Percentiles rank a stretch among this genome's conserved stretches.
These are phyloP conservation scores for Allomyces macrogynus DNA, from an alignment of 192 early-diverging fungal genomes.

Conservation along the genomic window DNA sequence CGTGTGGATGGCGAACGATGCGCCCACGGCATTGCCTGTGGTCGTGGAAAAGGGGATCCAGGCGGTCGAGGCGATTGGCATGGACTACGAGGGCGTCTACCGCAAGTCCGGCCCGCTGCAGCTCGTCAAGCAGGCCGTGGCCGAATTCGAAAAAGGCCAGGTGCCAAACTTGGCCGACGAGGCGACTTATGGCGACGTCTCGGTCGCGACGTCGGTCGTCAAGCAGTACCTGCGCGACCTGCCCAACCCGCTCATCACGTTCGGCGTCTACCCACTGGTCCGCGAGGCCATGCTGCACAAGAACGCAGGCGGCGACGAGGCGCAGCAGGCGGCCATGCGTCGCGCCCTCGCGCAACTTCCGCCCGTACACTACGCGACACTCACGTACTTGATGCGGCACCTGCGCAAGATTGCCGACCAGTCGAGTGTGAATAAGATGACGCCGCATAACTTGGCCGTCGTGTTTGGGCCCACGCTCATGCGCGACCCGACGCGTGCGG, in stretches of 20 bases:
- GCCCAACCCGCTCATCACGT: conserved; percentile 51
- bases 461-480: conserved; percentile 83
- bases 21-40: conserved; percentile 28
- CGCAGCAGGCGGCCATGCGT: conserved; percentile 20
- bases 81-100: conserved; percentile 57
- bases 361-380: conserved; percentile 33
- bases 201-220: conserved; percentile 51
- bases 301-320: background rate
- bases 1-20: conserved; percentile 32
- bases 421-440: conserved; percentile 64
- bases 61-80: conserved; percentile 46
- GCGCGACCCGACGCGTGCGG: conserved; percentile 33
- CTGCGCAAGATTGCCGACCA: conserved; percentile 37
- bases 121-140: conserved; percentile 41
- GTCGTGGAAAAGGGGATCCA: conserved; percentile 43
- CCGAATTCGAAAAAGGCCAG: conserved; percentile 25
- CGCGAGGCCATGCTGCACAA: conserved; percentile 26
- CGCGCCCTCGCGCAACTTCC: conserved; percentile 33
- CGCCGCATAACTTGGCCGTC: conserved; percentile 72
- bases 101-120: conserved; percentile 55
- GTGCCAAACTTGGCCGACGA: conserved; percentile 20
- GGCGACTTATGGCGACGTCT: conserved; percentile 40
- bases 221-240: conserved; percentile 63
- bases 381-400: conserved; percentile 39
- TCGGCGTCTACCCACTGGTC: conserved; percentile 42